Percentiles rank a stretch among this genome's conserved stretches.
phyloP scores from a whole-genome alignment of 2,329 filamentous ascomycete species.

The Knufia petricola region DNA sequence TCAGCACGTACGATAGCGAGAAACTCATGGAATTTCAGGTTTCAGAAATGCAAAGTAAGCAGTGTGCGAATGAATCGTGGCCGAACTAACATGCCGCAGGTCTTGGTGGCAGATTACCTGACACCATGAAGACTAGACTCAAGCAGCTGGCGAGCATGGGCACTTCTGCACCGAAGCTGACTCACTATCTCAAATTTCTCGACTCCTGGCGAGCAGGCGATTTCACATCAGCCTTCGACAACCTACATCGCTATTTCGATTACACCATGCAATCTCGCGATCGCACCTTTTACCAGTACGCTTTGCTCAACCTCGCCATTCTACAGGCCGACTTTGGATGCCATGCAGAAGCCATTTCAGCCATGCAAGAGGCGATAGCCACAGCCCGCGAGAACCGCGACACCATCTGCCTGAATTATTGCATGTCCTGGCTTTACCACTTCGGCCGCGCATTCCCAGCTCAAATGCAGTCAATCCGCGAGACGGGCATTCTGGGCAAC shows the following conservation, averaged over 20 bases:
- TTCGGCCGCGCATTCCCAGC: slow-evolving; percentile 78
- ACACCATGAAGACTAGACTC: slow-evolving; percentile 63
- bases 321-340: slow-evolving; percentile 93
- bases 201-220: slow-evolving; percentile 89
- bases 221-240: slow-evolving; percentile 81
- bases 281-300: slow-evolving; percentile 85
- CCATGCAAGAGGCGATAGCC: slow-evolving; percentile 89
- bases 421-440: slow-evolving; percentile 90
- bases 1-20: slow-evolving; percentile 70
- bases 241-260: slow-evolving; percentile 89
- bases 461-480: slow-evolving; percentile 60
- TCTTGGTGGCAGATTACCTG: slow-evolving; percentile 67
- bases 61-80: not conserved
- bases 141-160: slow-evolving; percentile 48
- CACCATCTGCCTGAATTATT: slow-evolving; percentile 85
- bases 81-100: slow-evolving; percentile 35
- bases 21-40: slow-evolving; percentile 79
- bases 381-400: slow-evolving; percentile 93
- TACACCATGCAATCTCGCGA: slow-evolving; percentile 84
- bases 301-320: slow-evolving; percentile 83
- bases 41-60: slow-evolving; percentile 64
- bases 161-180: slow-evolving; percentile 21
- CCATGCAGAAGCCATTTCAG: slow-evolving; percentile 76
- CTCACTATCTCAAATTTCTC: slow-evolving; percentile 53
- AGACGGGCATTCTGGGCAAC: slow-evolving; percentile 63